Evolutionary conservation across 2,329 filamentous ascomycete genomes (phyloP), one percentile per base, ranked within the genome.

Genomic region (Sporothrix protearum): DNA sequence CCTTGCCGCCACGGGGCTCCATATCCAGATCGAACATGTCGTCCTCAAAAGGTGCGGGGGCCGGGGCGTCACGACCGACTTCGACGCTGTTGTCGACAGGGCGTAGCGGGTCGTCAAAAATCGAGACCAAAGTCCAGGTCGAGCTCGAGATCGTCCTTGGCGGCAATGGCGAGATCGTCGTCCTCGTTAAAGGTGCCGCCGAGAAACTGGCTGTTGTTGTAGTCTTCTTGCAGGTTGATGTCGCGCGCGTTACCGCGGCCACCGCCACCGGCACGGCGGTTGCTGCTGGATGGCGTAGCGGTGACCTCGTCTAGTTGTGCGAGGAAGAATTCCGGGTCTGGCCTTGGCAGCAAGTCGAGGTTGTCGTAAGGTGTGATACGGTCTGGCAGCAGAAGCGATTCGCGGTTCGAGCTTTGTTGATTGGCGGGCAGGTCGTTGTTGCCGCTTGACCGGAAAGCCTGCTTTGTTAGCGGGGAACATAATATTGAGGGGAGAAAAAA

Each of bases 341-440:
- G 94, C 74, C 96, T 92, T 42, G 97, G 92, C 30, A 97, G 86
- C 72, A 90, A 82, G 74, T 90, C 88, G 61, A 91, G 84, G 77
- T 90, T 90, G 79, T 99, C 96, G 73, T 96, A 92, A 74, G 96
- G 94, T 12, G 96, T 98, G 76, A 99, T 92, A 70, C 91, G 91
- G 83, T 99, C 96, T 7, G 94, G 94, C 70, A 99, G 87, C 77
- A 95, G 92, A 74, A 98, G 87, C 36, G 93, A 91, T 79, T 94
- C 93, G 66, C 94, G 91, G 76, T 94, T 94, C 39, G 92, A 91
- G 74, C 92, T 86, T 77, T 93, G 91, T 19, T 95, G 85, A 77
- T 92, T 93, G 68, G 89, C 87, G n/a, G 94, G 93, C 76, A 98
- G 87, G 81, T 99, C 96, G 79, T 98, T 96, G 82, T 97, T 97